Evolutionary conservation across 1,284 basidiomycete species (phyloP).

Genomic region (Ganoderma meredithae): DNA sequence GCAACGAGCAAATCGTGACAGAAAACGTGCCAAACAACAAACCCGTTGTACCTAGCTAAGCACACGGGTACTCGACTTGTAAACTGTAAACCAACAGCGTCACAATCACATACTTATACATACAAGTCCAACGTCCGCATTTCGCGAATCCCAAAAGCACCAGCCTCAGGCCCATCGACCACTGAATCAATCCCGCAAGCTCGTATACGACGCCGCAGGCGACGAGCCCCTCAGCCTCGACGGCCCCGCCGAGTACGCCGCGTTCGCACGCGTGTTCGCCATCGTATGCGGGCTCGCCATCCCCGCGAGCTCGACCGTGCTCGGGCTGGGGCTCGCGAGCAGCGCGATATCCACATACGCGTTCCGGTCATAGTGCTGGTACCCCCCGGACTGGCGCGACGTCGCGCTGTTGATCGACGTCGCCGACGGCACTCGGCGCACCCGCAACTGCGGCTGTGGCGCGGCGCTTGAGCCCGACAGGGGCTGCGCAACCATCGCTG

Average conservation of each 20-base stretch:
- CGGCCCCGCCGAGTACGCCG: slow-evolving; percentile 22
- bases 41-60: neutral
- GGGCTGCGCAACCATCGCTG: slow-evolving; percentile 34
- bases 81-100: slow-evolving; percentile 4
- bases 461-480: slow-evolving; percentile 27
- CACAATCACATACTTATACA: neutral
- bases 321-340: slow-evolving; percentile 42
- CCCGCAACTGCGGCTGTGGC: slow-evolving; percentile 18
- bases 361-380: slow-evolving; percentile 39
- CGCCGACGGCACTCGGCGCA: slow-evolving; percentile 38
- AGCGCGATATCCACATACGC: slow-evolving; percentile 42
- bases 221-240: slow-evolving; percentile 28
- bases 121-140: neutral
- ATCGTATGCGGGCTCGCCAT: slow-evolving; percentile 38
- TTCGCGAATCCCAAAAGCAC: too few species aligned
- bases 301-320: slow-evolving; percentile 36
- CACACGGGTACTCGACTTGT: neutral
- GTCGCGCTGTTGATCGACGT: slow-evolving; percentile 38
- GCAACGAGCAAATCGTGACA: neutral
- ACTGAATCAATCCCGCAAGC: slow-evolving; percentile 25
- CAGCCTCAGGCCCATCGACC: slow-evolving; percentile 8
- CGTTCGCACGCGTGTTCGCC: slow-evolving; percentile 41
- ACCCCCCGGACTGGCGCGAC: slow-evolving; percentile 37
- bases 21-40: slow-evolving; percentile 18
- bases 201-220: slow-evolving; percentile 35